Base-by-base conservation (phyloP, 306 rosid species). In the Cicer cuneatum region DNA sequence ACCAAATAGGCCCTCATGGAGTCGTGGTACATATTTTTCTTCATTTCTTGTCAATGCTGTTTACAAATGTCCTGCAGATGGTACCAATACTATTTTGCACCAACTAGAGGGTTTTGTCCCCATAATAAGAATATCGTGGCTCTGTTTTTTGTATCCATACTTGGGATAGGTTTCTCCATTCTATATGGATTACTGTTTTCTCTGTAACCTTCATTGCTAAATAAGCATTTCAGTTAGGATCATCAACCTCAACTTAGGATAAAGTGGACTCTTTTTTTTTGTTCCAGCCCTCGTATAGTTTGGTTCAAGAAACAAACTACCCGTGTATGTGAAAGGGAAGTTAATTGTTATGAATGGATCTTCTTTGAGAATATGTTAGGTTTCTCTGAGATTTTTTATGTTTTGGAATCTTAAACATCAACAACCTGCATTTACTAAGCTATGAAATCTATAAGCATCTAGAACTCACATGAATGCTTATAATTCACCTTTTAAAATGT, bases 1-100 rank as follows among this genome's bases (percentile, higher is more conserved):
- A 94, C 73, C 89, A 87, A 46, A 90, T 94, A 67, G 95, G 99
- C 48, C 92, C 97, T 5, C 83, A 67, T 80, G 99, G 97, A 83
- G 48, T 94, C 64, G 95, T 90, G 97, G 98, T 94, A 81, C 52
- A 93, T 70, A 61, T 80, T 48, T 68, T 65, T 65, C 78, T n/a
- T 82, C 38, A 39, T 67, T 47, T 37, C 29, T 14, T 71, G 39
- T n/a, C 1, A 12, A 19, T 38, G n/a, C 46, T 10, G 52, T 54
- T 66, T 66, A 16, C 70, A 18, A 72, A 16, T 46, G 35, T 49
- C 45, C 40, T 71, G 75, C 67, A 48, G 65, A 78, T 15, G 13
- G 18, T 78, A 45, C 47, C 29, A 38, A 42, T 62, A 19, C 29
- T 21, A 15, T 43, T 75, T 19, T 10, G 15, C 64, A 69, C 49